Conservation (phyloP, 495 filamentous ascomycete species). For the Aspergillus egyptiacus region DNA sequence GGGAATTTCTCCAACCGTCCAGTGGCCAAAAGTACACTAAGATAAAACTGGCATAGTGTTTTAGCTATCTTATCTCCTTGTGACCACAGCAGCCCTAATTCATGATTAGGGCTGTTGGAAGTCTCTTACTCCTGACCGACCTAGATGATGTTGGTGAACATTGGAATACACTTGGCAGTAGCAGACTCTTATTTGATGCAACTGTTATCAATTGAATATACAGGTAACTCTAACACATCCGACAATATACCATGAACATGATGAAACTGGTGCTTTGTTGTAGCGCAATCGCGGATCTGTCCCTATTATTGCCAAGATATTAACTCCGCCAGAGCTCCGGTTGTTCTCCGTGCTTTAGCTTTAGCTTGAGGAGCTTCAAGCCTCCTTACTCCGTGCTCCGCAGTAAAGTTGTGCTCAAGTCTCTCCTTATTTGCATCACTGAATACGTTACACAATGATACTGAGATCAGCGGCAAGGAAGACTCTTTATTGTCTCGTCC, state of each 20-base stretch:
- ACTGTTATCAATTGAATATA: too few species aligned
- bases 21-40: conserved; percentile 6
- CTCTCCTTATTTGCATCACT: too few species aligned
- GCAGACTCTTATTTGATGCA: too few species aligned
- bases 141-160: too few species aligned
- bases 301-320: conserved; percentile 8
- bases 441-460: conserved; percentile 34
- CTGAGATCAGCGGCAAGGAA: conserved; percentile 20
- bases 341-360: background rate
- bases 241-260: background rate
- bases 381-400: background rate
- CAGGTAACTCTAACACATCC: too few species aligned
- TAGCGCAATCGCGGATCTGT: background rate
- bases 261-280: background rate
- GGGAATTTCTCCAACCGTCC: conserved; percentile 21
- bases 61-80: conserved; percentile 12
- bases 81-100: conserved; percentile 15
- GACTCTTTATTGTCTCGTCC: conserved; percentile 22
- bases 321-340: conserved; percentile 7
- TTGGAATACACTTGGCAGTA: too few species aligned
- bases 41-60: conserved; percentile 7
- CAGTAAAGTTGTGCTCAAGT: background rate
- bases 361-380: background rate
- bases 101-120: conserved; percentile 20
- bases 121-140: too few species aligned